These are phyloP conservation scores for Durusdinium trenchii DNA, from an alignment of 73 alveolate genomes.

Conservation along the genomic window DNA sequence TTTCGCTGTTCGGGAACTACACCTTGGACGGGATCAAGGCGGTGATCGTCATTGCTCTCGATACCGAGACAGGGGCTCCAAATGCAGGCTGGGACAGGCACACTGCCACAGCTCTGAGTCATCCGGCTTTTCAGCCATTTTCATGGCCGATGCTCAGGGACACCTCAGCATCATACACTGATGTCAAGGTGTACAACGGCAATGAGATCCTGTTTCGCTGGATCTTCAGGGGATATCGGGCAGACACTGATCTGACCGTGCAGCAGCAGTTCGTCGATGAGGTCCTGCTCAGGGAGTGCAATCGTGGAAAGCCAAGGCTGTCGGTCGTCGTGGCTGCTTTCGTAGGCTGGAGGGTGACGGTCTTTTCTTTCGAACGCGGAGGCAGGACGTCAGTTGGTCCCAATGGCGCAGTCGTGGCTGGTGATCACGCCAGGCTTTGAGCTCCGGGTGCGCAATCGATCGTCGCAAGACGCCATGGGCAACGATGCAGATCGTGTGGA, in stretches of 20 bases:
- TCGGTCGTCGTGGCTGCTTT: too few relatives aligned
- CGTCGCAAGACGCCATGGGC: too few relatives aligned
- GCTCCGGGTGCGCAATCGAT: too few relatives aligned
- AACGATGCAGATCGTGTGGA: too few relatives aligned
- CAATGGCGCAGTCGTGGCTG: too few relatives aligned
- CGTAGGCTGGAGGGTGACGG: too few relatives aligned
- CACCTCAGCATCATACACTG: conserved; percentile 39
- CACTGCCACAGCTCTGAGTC: neutral
- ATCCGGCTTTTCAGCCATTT: conserved; percentile 43
- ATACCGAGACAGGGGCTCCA: neutral
- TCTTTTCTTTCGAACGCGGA: too few relatives aligned
- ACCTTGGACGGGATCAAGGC: conserved; percentile 21
- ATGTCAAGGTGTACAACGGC: conserved; percentile 36
- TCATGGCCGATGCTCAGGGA: conserved; percentile 25
- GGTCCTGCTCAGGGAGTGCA: too few relatives aligned
- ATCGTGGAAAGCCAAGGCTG: too few relatives aligned
- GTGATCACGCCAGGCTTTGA: too few relatives aligned
- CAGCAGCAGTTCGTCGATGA: conserved; percentile 13
- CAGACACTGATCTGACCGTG: conserved; percentile 16
- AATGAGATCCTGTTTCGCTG: conserved; percentile 29
- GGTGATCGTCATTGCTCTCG: neutral
- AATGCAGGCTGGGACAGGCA: neutral
- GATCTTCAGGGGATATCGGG: neutral
- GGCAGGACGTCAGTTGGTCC: too few relatives aligned
- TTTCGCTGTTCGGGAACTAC: conserved; percentile 15